phyloP scores from a whole-genome alignment of 805 yeast genomes.

The Suhomyces xylopsoci region DNA sequence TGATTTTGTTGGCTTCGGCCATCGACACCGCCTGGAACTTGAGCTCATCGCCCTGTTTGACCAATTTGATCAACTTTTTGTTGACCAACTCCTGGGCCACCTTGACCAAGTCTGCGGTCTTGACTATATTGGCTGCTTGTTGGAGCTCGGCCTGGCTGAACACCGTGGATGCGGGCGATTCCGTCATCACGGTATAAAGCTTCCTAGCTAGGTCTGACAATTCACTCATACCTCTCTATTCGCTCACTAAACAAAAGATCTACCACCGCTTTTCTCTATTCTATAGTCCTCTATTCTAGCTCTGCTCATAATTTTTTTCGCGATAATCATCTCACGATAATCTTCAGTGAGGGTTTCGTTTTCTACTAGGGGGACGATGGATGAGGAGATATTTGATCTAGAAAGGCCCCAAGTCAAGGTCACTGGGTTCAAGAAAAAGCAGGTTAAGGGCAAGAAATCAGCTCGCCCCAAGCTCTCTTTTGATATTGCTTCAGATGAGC shows the following conservation, averaged over 20 bases:
- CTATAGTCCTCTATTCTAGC: not conserved
- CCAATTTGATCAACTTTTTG: slow-evolving; percentile 62
- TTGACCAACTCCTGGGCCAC: slow-evolving; percentile 52
- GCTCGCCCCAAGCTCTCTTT: not conserved
- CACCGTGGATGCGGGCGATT: slow-evolving; percentile 44
- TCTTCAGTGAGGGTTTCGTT: not conserved
- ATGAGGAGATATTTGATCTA: not conserved
- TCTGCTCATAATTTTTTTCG: not conserved
- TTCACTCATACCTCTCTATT: slow-evolving; percentile 12
- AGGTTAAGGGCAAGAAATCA: not conserved
- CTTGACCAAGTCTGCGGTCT: slow-evolving; percentile 44
- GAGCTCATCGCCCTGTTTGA: slow-evolving; percentile 63
- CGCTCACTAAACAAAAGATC: too few species aligned
- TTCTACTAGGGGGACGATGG: not conserved
- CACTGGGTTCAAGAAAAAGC: not conserved
- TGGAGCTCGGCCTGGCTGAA: slow-evolving; percentile 71
- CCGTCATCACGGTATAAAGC: slow-evolving; percentile 65
- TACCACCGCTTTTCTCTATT: not conserved
- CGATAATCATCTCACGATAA: not conserved
- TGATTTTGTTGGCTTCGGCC: slow-evolving; percentile 72
- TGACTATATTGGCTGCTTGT: slow-evolving; percentile 41
- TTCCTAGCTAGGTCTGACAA: slow-evolving; percentile 47
- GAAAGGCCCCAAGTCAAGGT: not conserved
- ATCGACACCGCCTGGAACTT: slow-evolving; percentile 72
- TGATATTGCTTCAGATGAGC: not conserved